A percentile compares a stretch with the other conserved stretches of the same genome.
These are phyloP conservation scores for Ostreobium quekettii DNA, from an alignment of 139 green algal species.

Conservation along the genomic window DNA sequence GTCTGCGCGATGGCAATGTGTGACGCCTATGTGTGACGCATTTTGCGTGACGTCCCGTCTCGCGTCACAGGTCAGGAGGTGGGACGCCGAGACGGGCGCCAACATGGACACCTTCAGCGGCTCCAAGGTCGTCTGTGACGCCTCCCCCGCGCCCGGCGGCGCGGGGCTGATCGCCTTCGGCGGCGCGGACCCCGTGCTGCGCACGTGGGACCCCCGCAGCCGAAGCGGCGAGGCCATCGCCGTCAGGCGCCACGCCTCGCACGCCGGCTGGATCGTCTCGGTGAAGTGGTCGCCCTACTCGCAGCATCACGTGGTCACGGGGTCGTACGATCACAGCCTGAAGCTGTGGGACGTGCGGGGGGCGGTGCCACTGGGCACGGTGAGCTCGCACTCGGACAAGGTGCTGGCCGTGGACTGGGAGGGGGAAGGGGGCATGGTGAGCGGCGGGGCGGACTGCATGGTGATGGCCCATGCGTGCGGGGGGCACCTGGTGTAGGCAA, in stretches of 20 bases:
- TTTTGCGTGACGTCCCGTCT: too few species aligned
- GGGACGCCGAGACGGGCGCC: conserved; percentile 46
- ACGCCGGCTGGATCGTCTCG: conserved; percentile 57
- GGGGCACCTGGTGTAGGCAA: too few species aligned
- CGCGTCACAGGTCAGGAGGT: conserved; percentile 51
- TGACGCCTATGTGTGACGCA: too few species aligned
- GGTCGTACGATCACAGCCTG: conserved; percentile 41
- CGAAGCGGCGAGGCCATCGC: conserved; percentile 9
- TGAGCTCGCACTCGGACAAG: conserved; percentile 45
- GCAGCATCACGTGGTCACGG: conserved; percentile 53
- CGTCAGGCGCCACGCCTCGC: conserved; percentile 36
- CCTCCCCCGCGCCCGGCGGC: conserved; percentile 28
- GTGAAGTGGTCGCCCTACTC: conserved; percentile 55
- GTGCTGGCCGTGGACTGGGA: conserved; percentile 39
- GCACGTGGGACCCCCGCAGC: conserved; percentile 65
- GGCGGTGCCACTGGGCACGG: conserved; percentile 41
- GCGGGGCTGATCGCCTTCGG: conserved; percentile 56
- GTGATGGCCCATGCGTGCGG: conserved; percentile 23
- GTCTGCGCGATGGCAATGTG: too few species aligned
- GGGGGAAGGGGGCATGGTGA: conserved; percentile 22
- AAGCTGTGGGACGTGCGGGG: conserved; percentile 57
- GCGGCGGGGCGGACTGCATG: conserved; percentile 45
- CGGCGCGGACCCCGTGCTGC: conserved; percentile 50
- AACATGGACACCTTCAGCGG: conserved; percentile 51
- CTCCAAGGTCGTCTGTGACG: conserved; percentile 59